Base-by-base conservation (phyloP, 805 yeast genomes). In the Sugiyamaella boreocaroliniensis region DNA sequence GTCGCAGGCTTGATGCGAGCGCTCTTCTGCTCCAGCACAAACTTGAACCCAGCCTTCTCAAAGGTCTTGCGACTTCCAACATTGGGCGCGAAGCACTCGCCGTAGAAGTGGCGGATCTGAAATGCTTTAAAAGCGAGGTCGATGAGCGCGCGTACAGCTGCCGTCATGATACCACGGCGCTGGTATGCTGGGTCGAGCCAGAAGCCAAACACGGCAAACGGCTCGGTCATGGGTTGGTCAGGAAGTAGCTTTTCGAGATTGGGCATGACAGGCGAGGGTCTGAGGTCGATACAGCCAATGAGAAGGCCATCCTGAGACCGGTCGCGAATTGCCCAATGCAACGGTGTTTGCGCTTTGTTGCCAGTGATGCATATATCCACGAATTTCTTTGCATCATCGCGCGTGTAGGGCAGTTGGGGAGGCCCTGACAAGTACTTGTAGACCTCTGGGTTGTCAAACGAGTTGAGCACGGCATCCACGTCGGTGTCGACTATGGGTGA, bases 1-100 rank as follows among this genome's bases (percentile, higher is more conserved):
- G 52, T 43, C 19, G 34, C 47, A 12, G n/a, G 32, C n/a, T 55
- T 55, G 11, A 29, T 40, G 8, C 52, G 52, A 8, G 56, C 55
- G 6, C 48, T 46, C 47, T 53, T 51, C 18, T 20, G 52, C 12
- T 42, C 49, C 40, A 48, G 16, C 4, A 43, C 51, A n/a, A 52
- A 42, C 22, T 40, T 44, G 49, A 59, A 59, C 2, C 62, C 62
- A 26, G 16, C 26, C 32, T 56, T 59, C 40, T 58, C 58, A 49
- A 59, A 52, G 3, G 55, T 50, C 42, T 32, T 49, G 10, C 58
- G 45, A 29, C 59, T 55, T n/a, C 51, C 58, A 11, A n/a, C 8
- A 29, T 59, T 59, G 14, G 52, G 56, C 10, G 45, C 50, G 37
- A 53, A 54, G 18, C 50, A 34, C 29, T 43, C 46, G 3, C 58